Base-by-base conservation (phyloP, 495 filamentous ascomycete genomes). In the Aspergillus sclerotiicarbonarius region DNA sequence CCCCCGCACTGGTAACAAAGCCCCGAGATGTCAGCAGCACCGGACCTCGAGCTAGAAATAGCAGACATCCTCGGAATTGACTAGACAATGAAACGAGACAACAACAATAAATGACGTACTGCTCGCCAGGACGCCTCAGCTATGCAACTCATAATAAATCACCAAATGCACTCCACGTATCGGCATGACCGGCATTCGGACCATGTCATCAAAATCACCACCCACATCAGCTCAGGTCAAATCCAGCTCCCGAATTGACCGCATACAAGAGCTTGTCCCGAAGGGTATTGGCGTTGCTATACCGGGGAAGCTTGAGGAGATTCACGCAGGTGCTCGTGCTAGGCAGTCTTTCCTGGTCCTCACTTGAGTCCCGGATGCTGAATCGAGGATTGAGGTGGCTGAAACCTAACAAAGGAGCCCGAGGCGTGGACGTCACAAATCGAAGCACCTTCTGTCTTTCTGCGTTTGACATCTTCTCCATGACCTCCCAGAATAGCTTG, bases 291-390 rank as follows among this genome's bases (percentile, higher is more conserved):
- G 80, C 81, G 48, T 78, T 84, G 19, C 64, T 75, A 71, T 98
- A 99, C 50, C 87, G 85, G 18, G 94, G 94, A 61, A 99, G 77
- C 76, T 99, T 99, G 35, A 99, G 71, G 54, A 98, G 71, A 69
- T 99, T 99, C 35, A 99, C 91, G 65, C 94, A 99, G 1, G 94
- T 99, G 66, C 94, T 97, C 18, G 94, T 92, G 67, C 91, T 98
- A 21, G 95, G 96, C 44, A 97, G 74, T 63, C 94, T 73, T 71
- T 94, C 81, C 54, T 83, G 71, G 66, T 98, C 92, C 32, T 77
- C 77, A 7, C 93, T 90, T 0, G 88, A 87, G 70, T 98, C 94
- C 7, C 94, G 76, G 49, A 99, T 97, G 61, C 86, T 92, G 67
- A 99, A 99, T 35, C 80, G 77, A 6, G 94, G 94, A 52, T 86